phyloP scores from a whole-genome alignment of 345 rosid species.

The Eucalyptus fibrosa region DNA sequence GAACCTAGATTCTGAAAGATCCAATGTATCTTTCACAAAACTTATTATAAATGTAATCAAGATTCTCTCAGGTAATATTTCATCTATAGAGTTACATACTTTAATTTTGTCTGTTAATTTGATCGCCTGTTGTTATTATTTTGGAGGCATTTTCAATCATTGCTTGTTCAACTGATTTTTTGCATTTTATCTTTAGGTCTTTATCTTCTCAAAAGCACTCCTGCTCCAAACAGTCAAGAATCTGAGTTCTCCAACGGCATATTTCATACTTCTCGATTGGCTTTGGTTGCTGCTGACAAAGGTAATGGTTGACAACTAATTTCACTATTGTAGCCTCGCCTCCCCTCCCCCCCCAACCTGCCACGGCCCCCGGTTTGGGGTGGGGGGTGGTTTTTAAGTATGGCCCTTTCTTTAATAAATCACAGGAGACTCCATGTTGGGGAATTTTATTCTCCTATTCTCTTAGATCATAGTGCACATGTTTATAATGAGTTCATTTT shows the following conservation, averaged over 20 bases:
- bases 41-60: slow-evolving; percentile 46
- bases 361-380: neutral
- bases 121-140: neutral
- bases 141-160: slow-evolving; percentile 1
- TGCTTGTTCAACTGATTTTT: neutral
- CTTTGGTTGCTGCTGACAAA: slow-evolving; percentile 16
- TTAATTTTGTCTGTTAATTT: neutral
- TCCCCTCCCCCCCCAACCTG: too few relatives aligned
- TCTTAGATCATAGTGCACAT: neutral
- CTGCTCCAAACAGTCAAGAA: slow-evolving; percentile 4
- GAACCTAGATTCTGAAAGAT: slow-evolving; percentile 23
- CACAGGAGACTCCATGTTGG: neutral
- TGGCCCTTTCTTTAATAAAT: neutral
- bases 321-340: neutral
- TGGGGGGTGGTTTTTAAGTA: neutral
- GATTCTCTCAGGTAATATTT: slow-evolving; percentile 61
- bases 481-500: neutral
- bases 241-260: slow-evolving; percentile 20
- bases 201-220: slow-evolving; percentile 17
- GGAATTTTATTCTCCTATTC: neutral
- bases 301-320: slow-evolving; percentile 18
- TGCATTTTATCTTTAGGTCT: slow-evolving; percentile 33
- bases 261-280: slow-evolving; percentile 18
- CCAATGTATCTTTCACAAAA: slow-evolving; percentile 35
- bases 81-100: neutral